phyloP scores from a whole-genome alignment of 2,329 filamentous ascomycete species.

The Penicillium frequentans region DNA sequence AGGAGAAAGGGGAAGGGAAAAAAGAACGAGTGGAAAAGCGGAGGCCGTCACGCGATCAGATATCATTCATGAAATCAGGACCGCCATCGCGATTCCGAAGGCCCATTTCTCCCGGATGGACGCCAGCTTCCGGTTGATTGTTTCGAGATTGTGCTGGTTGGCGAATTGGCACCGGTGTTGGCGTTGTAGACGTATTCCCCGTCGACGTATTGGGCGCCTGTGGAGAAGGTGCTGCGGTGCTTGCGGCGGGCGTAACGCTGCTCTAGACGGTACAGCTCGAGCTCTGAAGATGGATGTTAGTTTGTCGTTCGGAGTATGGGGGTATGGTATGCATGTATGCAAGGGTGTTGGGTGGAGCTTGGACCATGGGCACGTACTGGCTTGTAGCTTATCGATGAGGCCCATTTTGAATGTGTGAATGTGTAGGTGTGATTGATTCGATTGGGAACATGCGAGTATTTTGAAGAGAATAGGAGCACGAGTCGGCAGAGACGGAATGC shows the following conservation, averaged over 20 bases:
- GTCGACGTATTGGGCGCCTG: slow-evolving; percentile 88
- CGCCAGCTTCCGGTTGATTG: slow-evolving; percentile 40
- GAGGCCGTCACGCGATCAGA: neutral
- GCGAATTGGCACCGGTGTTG: slow-evolving; percentile 39
- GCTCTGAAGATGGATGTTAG: slow-evolving; percentile 45
- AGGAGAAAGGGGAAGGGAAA: slow-evolving; percentile 7
- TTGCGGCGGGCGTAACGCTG: slow-evolving; percentile 91
- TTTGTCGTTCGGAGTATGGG: neutral
- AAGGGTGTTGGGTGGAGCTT: neutral
- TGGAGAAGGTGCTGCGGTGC: slow-evolving; percentile 84
- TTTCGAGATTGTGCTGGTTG: slow-evolving; percentile 40
- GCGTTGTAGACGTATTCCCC: slow-evolving; percentile 84
- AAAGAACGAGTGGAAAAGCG: neutral
- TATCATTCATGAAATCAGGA: slow-evolving; percentile 13
- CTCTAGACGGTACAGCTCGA: slow-evolving; percentile 93
- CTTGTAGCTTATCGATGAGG: slow-evolving; percentile 52
- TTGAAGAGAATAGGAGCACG: neutral
- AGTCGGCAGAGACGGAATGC: too few species aligned
- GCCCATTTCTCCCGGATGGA: slow-evolving; percentile 28
- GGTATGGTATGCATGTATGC: neutral
- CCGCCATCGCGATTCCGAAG: slow-evolving; percentile 30
- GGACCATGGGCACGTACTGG: slow-evolving; percentile 41
- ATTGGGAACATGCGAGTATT: neutral
- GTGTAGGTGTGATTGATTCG: neutral
- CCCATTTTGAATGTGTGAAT: slow-evolving; percentile 40